Base-by-base conservation (phyloP, 768 basidiomycete genomes). In the Dendrothele bispora region DNA sequence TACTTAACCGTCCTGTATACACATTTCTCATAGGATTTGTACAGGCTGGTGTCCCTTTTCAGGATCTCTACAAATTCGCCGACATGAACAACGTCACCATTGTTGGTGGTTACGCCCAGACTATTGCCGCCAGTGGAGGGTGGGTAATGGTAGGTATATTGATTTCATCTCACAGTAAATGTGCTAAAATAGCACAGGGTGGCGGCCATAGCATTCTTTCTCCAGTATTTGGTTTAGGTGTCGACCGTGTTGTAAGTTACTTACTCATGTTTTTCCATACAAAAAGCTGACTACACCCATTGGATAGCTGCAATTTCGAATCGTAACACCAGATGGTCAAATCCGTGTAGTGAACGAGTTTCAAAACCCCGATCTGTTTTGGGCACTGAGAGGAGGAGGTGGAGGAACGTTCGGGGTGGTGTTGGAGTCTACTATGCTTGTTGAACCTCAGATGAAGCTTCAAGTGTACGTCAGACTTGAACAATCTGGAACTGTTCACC, bases 271-370 rank as follows among this genome's bases (percentile, higher is more conserved):
- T 42, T 42, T 4, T n/a, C 36, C 20, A 5, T 26, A 10, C 27
- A n/a, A 14, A 10, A 5, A n/a, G 10, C 21, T 4, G 7, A n/a
- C n/a, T n/a, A n/a, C n/a, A n/a, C 12, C 12, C 7, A 21, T 7
- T 27, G 22, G 4, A 15, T 24, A 49, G 50, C 55, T 68, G 1
- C 58, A 72, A 46, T 58, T 66, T 45, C 62, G 60, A 27, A 50
- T 71, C 22, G 67, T 71, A 25, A 70, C 69, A 3, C 62, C 69
- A 1, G 65, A 68, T 44, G 71, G 70, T 7, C 43, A 51, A n/a
- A 49, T 53, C 46, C 62, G 61, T 17, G 57, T 58, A 2, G 69
- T 60, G 17, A 71, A 69, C 49, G 55, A 47, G 0, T 54, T 59
- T 50, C 63, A 66, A 39, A 64, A 70, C 39, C 24, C 39, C 10